Conservation (phyloP, 768 basidiomycete genomes). For the Suillus subluteus region DNA sequence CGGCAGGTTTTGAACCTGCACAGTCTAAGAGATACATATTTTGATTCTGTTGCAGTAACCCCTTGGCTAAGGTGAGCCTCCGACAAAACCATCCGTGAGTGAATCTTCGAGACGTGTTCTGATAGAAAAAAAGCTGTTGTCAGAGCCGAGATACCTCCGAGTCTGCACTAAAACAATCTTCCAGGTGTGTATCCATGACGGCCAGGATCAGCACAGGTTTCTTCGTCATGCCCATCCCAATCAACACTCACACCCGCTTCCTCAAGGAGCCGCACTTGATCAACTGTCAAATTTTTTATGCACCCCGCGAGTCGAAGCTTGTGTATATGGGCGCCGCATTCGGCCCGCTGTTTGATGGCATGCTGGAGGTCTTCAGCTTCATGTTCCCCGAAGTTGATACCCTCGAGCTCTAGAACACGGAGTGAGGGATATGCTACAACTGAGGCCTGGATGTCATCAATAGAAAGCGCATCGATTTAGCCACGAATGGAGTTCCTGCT, state of each 20-base stretch:
- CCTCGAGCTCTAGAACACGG: neutral
- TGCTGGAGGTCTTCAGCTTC: neutral
- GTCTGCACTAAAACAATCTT: neutral
- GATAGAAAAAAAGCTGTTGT: no score
- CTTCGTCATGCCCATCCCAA: constrained; percentile 2
- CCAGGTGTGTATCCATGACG: neutral
- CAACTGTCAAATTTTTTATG: neutral
- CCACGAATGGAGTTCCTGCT: neutral
- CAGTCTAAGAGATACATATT: no score
- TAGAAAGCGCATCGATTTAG: neutral
- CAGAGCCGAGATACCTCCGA: no score
- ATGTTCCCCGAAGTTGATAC: neutral
- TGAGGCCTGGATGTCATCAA: no score
- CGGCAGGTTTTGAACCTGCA: no score
- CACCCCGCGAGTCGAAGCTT: neutral
- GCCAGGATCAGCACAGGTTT: neutral
- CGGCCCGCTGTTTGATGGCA: no score
- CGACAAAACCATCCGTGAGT: no score
- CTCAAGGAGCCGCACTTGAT: neutral
- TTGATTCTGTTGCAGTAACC: no score
- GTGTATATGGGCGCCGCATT: neutral
- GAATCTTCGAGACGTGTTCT: no score
- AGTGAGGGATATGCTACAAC: neutral
- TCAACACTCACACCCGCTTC: neutral
- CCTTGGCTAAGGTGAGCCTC: no score